Conservation (phyloP, 2,329 filamentous ascomycete species). For the Fusarium sp. region DNA sequence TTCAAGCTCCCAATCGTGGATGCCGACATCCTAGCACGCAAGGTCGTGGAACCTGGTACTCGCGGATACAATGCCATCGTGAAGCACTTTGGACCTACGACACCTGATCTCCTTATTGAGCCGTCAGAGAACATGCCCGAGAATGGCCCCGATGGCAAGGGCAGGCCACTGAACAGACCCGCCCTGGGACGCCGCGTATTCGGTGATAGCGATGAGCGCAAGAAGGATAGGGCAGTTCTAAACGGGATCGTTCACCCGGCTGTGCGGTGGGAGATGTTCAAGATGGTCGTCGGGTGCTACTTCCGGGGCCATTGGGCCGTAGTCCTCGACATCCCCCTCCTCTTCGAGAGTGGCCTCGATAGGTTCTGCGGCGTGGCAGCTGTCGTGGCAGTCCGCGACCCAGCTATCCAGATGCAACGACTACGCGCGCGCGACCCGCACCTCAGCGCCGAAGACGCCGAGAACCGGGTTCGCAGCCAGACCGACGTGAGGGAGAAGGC, state of each 20-base stretch:
- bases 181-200: slow-evolving; percentile 88
- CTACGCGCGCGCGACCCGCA: slow-evolving; percentile 78
- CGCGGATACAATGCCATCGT: slow-evolving; percentile 84
- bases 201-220: slow-evolving; percentile 74
- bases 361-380: slow-evolving; percentile 82
- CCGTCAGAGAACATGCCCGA: slow-evolving; percentile 60
- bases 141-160: slow-evolving; percentile 65
- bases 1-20: slow-evolving; percentile 92
- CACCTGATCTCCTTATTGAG: slow-evolving; percentile 82
- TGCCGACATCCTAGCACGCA: slow-evolving; percentile 87
- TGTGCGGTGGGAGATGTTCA: slow-evolving; percentile 83
- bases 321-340: slow-evolving; percentile 87
- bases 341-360: slow-evolving; percentile 91
- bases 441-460: slow-evolving; percentile 82
- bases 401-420: slow-evolving; percentile 80
- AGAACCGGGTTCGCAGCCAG: slow-evolving; percentile 86
- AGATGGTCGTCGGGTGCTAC: slow-evolving; percentile 74
- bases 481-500: slow-evolving; percentile 86
- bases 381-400: slow-evolving; percentile 84
- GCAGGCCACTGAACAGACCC: slow-evolving; percentile 81
- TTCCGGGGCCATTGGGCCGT: slow-evolving; percentile 83
- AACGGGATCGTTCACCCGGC: slow-evolving; percentile 94
- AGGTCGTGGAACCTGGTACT: slow-evolving; percentile 94
- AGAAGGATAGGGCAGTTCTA: slow-evolving; percentile 75
- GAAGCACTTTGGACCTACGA: slow-evolving; percentile 78